phyloP scores from a whole-genome alignment of 2,329 filamentous ascomycete genomes.

The Monilinia vaccinii-corymbosi region DNA sequence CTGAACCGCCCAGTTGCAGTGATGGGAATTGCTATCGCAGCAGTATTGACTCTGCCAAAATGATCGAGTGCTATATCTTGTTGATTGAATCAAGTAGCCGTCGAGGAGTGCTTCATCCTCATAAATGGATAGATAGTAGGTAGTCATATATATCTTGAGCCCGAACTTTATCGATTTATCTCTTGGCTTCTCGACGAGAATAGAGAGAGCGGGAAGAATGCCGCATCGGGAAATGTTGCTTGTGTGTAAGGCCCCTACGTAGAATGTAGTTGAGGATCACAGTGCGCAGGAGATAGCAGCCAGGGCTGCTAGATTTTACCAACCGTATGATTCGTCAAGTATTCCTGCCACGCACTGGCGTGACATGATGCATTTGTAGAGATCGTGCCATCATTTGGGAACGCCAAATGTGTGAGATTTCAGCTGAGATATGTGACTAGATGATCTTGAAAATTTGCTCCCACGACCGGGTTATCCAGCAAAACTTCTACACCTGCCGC shows the following conservation, averaged over 20 bases:
- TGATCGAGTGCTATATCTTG: neutral
- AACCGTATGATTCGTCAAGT: neutral
- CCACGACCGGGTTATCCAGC: slow-evolving; percentile 18
- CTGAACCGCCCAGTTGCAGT: neutral
- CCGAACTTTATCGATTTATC: neutral
- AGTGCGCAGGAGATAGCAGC: neutral
- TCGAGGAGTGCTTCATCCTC: neutral
- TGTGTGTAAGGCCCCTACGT: neutral
- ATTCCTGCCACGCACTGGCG: neutral
- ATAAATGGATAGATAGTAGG: neutral
- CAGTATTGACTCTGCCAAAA: neutral
- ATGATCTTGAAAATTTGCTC: slow-evolving; percentile 31
- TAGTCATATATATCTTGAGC: neutral
- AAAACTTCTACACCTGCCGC: slow-evolving; percentile 14
- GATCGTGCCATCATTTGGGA: neutral
- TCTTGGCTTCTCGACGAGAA: neutral
- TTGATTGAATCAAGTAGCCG: neutral
- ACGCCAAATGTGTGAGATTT: neutral
- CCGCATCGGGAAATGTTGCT: neutral
- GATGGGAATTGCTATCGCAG: neutral
- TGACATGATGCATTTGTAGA: neutral
- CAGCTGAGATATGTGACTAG: neutral
- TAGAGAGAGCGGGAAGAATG: neutral
- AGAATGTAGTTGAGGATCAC: neutral
- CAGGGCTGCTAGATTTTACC: neutral